Evolutionary conservation across 768 basidiomycete genomes (phyloP), one percentile per base, ranked within the genome.

Genomic region (Boletus subcaerulescens): DNA sequence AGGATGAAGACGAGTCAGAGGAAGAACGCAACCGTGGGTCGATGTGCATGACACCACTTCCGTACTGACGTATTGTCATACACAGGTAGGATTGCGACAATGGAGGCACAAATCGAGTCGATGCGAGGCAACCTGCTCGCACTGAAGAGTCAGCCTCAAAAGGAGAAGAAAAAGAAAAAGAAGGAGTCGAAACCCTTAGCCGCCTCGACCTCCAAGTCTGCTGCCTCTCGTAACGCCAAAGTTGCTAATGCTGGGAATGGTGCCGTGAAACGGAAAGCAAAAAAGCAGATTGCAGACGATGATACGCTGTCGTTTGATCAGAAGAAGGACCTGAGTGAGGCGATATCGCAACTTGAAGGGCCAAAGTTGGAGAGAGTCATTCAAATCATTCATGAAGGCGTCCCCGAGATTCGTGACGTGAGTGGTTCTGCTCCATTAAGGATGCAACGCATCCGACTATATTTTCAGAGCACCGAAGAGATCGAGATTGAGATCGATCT

Each of bases 401-500:
- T 95, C 35, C 94, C 95, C 4, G 91, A 93, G 65, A 89, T 98
- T 53, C 84, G 93, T 68, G 91, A 93, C 66, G 95, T 97, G 71
- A 75, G 93, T 78, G 7, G 12, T 48, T 26, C 48, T 7, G n/a
- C 29, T 49, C 72, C 18, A 20, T 33, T 29, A 42, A 35, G 36
- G 52, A 32, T 57, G 18, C 41, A 56, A n/a, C 31, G 33, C 9
- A 55, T 53, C 55, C 65, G 55, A 57, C 55, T 48, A 14, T 56
- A 29, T 49, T 59, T 52, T 56, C 76, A 93, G 91, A 93, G 91
- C 71, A 90, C 89, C 44, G 93, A 98, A 72, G 97, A 99, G 76
- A 98, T 99, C 65, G 97, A 99, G 71, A 83, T 99, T 41, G 97
- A 99, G 73, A 98, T 99, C 66, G 97, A 98, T 67, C 77, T 85